Evolutionary conservation across 208 protist genomes (phyloP).

Genomic region (Trypanosoma lewisi): DNA sequence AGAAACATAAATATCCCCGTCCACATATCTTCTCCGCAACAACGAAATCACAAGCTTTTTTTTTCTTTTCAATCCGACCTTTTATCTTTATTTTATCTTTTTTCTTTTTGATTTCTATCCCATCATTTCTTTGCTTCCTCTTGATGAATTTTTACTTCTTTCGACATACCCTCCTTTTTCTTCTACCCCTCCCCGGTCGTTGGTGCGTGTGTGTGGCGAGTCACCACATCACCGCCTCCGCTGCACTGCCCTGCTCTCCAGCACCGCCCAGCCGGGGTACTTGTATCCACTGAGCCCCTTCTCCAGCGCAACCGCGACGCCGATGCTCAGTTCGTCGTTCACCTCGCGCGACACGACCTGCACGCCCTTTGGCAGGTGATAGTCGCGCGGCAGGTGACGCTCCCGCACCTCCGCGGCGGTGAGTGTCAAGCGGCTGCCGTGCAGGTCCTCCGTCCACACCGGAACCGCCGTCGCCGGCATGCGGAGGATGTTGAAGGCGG

Average conservation of each 20-base stretch:
- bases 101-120: too few relatives aligned
- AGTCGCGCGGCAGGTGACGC: slow-evolving; percentile 21
- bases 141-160: too few relatives aligned
- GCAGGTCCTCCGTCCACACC: slow-evolving; percentile 51
- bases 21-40: too few relatives aligned
- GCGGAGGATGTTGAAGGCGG: slow-evolving; percentile 84
- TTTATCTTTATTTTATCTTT: too few relatives aligned
- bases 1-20: not conserved
- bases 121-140: too few relatives aligned
- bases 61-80: too few relatives aligned
- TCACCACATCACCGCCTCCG: not conserved
- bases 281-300: slow-evolving; percentile 72
- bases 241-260: slow-evolving; percentile 31
- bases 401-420: slow-evolving; percentile 27
- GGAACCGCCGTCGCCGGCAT: slow-evolving; percentile 73
- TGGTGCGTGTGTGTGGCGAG: too few relatives aligned
- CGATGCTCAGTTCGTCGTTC: slow-evolving; percentile 73
- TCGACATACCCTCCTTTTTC: too few relatives aligned
- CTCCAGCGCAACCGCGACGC: slow-evolving; percentile 58
- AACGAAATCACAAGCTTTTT: too few relatives aligned
- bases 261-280: slow-evolving; percentile 73
- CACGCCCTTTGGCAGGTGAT: slow-evolving; percentile 81
- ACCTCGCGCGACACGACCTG: slow-evolving; percentile 66
- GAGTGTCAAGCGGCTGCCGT: slow-evolving; percentile 11
- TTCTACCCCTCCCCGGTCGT: too few relatives aligned